Evolutionary conservation across 2,329 filamentous ascomycete species (phyloP), one percentile per base, ranked within the genome.

Genomic region (Coniochaeta sp.): DNA sequence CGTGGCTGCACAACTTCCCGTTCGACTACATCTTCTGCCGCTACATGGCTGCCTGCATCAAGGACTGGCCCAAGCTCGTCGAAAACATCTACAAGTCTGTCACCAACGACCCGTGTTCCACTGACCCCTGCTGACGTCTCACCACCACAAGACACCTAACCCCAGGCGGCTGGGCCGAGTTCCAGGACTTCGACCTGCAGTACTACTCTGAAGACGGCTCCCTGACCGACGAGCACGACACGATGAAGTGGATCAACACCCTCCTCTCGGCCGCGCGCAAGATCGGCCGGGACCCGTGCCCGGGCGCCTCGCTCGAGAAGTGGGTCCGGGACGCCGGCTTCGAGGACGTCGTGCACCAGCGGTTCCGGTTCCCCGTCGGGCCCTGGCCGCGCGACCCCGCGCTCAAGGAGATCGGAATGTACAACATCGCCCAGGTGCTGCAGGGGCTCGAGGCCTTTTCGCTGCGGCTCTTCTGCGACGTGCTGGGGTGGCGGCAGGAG

Each of bases 11-110:
- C 52, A 64, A 36, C 38, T 8, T 40, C 10, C 63, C 30, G 0
- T 73, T 71, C 28, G 70, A 73, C 63, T 75, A 66, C 57, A 73
- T 77, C 59, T 74, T 77, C 58, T 68, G 70, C 9, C 70, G 75
- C 0, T 74, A 71, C 61, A 70, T 76, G 64, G 61, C 68, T 1
- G 70, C 67, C 22, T 66, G 68, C 30, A 73, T 77, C 60, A 60
- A 64, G 7, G 68, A 75, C 65, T 73, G 68, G 68, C 68, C 67
- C 7, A 64, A 59, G 38, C 59, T 69, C 3, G 65, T 68, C 24
- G 59, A 50, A 19, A 66, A 60, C n/a, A 60, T 66, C 16, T 67
- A 66, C 62, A 63, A 69, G 67, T 69, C 32, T n/a, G 64, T 63
- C 36, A 4, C 16, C 47, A 7, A 17, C 47, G 2, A 26, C 8